These are phyloP conservation scores for Leishmania aethiopica DNA, from an alignment of 208 protist species.

Conservation along the genomic window DNA sequence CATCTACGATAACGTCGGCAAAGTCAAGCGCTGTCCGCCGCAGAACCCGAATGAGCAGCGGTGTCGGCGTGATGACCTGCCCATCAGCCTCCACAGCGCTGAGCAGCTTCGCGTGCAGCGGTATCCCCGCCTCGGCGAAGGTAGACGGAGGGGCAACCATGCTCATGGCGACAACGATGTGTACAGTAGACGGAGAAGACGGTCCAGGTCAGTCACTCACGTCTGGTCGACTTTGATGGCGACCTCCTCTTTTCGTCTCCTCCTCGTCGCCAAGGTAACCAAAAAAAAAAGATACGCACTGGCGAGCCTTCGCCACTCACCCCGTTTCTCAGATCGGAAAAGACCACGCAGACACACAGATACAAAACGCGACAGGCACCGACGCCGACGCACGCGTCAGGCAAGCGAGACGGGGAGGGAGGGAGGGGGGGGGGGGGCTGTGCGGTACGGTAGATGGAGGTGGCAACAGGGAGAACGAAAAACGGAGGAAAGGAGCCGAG, in stretches of 20 bases:
- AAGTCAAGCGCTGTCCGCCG: conserved; percentile 57
- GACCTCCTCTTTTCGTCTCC: neutral
- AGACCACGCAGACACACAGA: neutral
- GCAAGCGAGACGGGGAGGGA: neutral
- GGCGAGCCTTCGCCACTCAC: neutral
- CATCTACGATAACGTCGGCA: conserved; percentile 69
- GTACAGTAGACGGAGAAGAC: neutral
- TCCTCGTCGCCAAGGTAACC: neutral
- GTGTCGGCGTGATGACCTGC: conserved; percentile 28
- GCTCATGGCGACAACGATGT: conserved; percentile 3
- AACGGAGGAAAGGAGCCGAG: neutral
- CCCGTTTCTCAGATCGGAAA: neutral
- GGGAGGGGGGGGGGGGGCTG: too few species aligned
- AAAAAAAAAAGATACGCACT: neutral
- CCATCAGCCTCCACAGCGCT: conserved; percentile 30
- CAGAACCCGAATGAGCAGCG: conserved; percentile 61
- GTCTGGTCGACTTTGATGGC: neutral
- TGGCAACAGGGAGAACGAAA: neutral
- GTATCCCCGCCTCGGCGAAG: conserved; percentile 31
- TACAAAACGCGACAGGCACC: neutral
- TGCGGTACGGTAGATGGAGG: neutral
- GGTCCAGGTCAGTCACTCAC: neutral
- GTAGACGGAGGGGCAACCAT: conserved; percentile 2
- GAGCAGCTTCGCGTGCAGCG: conserved; percentile 47
- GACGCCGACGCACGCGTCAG: neutral